Conservation (phyloP, 305 asterid species). For the Fraxinus sp. region DNA sequence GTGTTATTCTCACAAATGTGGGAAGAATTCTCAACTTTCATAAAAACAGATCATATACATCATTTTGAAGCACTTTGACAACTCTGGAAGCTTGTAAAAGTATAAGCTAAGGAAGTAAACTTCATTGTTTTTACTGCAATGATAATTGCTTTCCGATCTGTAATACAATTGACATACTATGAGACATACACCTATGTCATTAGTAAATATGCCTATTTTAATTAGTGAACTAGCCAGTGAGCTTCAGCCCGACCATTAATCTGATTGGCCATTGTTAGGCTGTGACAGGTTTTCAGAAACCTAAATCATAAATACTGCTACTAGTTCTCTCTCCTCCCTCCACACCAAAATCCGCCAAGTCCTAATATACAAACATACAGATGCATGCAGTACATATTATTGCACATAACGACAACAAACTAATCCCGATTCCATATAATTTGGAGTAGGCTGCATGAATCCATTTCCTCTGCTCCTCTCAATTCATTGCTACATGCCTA, state of each 20-base stretch:
- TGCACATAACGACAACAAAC: neutral
- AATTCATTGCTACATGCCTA: neutral
- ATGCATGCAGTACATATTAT: neutral
- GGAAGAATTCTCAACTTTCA: neutral
- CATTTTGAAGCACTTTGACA: neutral
- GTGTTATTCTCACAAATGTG: neutral
- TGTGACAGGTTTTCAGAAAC: neutral
- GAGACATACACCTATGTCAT: neutral
- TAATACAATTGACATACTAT: neutral
- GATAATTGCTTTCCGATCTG: neutral
- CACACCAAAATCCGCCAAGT: neutral
- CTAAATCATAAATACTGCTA: neutral
- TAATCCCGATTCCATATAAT: neutral
- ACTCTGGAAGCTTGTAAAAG: neutral
- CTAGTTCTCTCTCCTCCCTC: neutral
- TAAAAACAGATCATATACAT: neutral
- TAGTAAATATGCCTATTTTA: neutral
- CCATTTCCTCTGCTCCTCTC: neutral
- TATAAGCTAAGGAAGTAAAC: neutral
- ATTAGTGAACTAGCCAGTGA: neutral
- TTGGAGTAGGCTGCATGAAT: neutral
- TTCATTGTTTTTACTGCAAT: neutral
- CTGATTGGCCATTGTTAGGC: neutral
- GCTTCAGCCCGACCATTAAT: neutral
- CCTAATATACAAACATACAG: neutral